phyloP scores from a whole-genome alignment of 2,329 filamentous ascomycete species.

The Cytospora schulzeri region DNA sequence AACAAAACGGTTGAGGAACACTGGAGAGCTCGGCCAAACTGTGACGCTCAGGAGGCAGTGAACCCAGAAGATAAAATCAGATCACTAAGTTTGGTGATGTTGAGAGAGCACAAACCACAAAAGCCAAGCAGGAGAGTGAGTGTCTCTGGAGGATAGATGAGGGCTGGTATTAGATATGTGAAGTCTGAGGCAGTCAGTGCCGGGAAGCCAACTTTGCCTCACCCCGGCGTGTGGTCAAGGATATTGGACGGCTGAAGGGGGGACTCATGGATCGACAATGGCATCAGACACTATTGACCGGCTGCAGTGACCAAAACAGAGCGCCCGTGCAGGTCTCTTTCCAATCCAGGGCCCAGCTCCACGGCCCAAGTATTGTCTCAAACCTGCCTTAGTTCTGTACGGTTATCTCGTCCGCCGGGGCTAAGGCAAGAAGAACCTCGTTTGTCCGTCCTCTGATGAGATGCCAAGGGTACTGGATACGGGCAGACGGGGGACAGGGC shows the following conservation, averaged over 20 bases:
- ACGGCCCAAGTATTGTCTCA: conserved; percentile 2
- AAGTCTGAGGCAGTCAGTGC: not conserved
- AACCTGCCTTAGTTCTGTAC: not conserved
- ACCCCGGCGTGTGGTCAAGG: not conserved
- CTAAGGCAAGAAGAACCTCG: not conserved
- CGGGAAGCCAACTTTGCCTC: not conserved
- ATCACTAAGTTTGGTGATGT: not conserved
- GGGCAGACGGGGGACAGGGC: not conserved
- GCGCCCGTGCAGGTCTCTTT: not conserved
- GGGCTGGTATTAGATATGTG: conserved; percentile 10
- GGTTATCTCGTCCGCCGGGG: not conserved
- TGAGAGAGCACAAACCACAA: conserved; percentile 3
- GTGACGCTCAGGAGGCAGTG: conserved; percentile 2
- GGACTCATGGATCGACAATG: not conserved
- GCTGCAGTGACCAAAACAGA: not conserved
- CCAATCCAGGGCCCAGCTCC: not conserved
- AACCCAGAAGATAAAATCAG: not conserved
- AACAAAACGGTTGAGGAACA: not conserved
- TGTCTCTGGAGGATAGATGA: not conserved
- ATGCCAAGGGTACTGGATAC: not conserved
- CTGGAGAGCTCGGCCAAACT: not conserved
- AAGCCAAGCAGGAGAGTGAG: not conserved
- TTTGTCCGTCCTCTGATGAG: not conserved
- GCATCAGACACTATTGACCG: conserved; percentile 13
- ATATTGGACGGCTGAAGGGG: not conserved